These are phyloP conservation scores for Gaultheria prostrata DNA, from an alignment of 148 eudicot species.

Conservation along the genomic window DNA sequence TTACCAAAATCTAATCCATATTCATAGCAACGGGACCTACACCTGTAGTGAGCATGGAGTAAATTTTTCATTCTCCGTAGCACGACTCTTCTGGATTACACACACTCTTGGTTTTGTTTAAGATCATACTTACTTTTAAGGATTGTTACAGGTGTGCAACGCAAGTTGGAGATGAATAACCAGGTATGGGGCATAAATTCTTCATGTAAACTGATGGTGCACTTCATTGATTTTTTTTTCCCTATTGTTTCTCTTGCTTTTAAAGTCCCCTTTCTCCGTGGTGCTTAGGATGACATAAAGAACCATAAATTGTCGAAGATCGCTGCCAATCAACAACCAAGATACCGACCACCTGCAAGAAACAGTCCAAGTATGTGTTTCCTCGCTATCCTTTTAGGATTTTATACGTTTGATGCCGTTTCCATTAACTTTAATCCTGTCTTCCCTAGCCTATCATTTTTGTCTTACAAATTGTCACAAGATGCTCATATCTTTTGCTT, in stretches of 20 bases:
- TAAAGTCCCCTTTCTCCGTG: background rate
- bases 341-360: slow-evolving; percentile 44
- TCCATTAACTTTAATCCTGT: no score
- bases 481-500: slow-evolving; percentile 4
- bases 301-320: slow-evolving; percentile 29
- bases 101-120: background rate
- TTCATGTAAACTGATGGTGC: background rate
- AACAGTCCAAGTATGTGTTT: slow-evolving; percentile 48
- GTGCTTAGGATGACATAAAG: slow-evolving; percentile 29
- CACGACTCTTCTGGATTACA: background rate
- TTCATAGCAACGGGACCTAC: background rate
- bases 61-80: background rate
- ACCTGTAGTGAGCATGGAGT: background rate
- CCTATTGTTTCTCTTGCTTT: background rate
- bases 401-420: background rate
- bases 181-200: slow-evolving; percentile 24
- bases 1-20: background rate
- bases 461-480: background rate
- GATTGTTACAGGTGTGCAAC: slow-evolving; percentile 13
- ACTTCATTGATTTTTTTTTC: background rate
- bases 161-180: slow-evolving; percentile 36
- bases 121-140: background rate
- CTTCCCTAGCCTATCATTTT: background rate
- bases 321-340: slow-evolving; percentile 37
- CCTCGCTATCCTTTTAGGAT: background rate